These are phyloP conservation scores for Cutaneotrichosporon daszewskae DNA, from an alignment of 1,284 basidiomycete species.

Conservation along the genomic window DNA sequence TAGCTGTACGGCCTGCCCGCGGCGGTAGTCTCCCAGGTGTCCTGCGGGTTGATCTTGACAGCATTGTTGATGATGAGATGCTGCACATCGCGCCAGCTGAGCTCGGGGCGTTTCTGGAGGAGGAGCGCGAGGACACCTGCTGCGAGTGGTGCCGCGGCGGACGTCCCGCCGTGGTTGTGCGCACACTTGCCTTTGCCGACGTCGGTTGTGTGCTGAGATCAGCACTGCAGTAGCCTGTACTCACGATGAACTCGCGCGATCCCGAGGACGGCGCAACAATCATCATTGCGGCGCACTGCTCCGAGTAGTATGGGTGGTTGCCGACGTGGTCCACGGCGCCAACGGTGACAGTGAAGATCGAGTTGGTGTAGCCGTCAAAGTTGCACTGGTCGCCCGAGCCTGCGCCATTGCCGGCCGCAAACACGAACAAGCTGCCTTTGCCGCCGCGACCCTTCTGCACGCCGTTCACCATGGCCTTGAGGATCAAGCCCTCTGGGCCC, in stretches of 20 bases:
- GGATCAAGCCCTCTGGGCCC: slow-evolving; percentile 82
- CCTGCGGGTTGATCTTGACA: slow-evolving; percentile 73
- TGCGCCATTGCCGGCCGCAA: slow-evolving; percentile 96
- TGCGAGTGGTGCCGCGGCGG: slow-evolving; percentile 93
- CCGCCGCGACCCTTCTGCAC: slow-evolving; percentile 84
- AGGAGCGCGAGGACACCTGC: slow-evolving; percentile 86
- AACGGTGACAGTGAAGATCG: slow-evolving; percentile 93
- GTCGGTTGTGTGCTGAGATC: slow-evolving; percentile 81
- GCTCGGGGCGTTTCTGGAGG: slow-evolving; percentile 76
- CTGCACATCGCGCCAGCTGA: slow-evolving; percentile 96
- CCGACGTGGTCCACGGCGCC: slow-evolving; percentile 89
- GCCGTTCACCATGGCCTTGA: slow-evolving; percentile 92
- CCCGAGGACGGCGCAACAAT: slow-evolving; percentile 94
- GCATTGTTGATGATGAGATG: slow-evolving; percentile 79
- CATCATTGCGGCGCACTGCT: slow-evolving; percentile 94
- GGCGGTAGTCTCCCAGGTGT: slow-evolving; percentile 90
- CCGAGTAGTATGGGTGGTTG: slow-evolving; percentile 93
- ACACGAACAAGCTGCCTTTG: slow-evolving; percentile 91
- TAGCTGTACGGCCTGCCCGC: slow-evolving; percentile 81
- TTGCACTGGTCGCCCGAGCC: slow-evolving; percentile 93
- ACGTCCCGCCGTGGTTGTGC: slow-evolving; percentile 85
- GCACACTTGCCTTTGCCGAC: slow-evolving; percentile 63
- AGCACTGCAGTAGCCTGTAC: slow-evolving; percentile 29
- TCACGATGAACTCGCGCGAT: slow-evolving; percentile 82
- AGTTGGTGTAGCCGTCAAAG: slow-evolving; percentile 99